Evolutionary conservation across 768 basidiomycete genomes (phyloP).

Genomic region (Xerocomellus dryophilus): DNA sequence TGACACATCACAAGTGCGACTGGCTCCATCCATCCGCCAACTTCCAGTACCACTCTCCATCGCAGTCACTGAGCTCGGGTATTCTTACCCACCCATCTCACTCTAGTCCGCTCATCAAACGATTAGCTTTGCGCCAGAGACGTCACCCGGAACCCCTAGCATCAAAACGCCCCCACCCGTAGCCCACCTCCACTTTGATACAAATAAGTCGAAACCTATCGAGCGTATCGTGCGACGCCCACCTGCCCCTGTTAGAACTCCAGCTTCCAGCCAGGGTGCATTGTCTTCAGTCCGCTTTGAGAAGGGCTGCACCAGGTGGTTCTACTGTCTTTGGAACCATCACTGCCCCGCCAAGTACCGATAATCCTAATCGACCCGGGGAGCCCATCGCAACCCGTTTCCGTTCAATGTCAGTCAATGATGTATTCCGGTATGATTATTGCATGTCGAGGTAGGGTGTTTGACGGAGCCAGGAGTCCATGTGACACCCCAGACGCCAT

Average conservation of each 20-base stretch:
- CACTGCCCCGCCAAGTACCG: conserved; percentile 2
- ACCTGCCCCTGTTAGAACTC: conserved; percentile 8
- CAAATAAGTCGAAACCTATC: conserved; percentile 7
- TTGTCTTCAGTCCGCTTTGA: not conserved
- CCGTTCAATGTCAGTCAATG: conserved; percentile 14
- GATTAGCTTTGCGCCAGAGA: not conserved
- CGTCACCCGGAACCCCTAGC: not conserved
- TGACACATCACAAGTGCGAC: not conserved
- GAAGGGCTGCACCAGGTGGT: not conserved
- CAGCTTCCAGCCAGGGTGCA: not conserved
- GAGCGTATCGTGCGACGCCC: conserved; percentile 19
- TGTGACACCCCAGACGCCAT: not conserved
- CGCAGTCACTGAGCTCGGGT: not conserved
- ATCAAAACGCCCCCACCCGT: not conserved
- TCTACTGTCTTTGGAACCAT: not conserved
- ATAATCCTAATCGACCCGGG: conserved; percentile 11
- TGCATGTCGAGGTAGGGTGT: conserved; percentile 9
- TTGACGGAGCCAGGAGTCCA: not conserved
- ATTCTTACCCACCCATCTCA: not conserved
- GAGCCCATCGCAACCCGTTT: conserved; percentile 1
- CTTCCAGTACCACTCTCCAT: not conserved
- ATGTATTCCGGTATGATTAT: conserved; percentile 6
- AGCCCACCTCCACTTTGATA: not conserved
- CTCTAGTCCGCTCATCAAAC: not conserved
- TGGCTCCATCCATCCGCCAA: not conserved